Conservation (phyloP, 495 filamentous ascomycete genomes). For the Lasiosphaeria miniovina region DNA sequence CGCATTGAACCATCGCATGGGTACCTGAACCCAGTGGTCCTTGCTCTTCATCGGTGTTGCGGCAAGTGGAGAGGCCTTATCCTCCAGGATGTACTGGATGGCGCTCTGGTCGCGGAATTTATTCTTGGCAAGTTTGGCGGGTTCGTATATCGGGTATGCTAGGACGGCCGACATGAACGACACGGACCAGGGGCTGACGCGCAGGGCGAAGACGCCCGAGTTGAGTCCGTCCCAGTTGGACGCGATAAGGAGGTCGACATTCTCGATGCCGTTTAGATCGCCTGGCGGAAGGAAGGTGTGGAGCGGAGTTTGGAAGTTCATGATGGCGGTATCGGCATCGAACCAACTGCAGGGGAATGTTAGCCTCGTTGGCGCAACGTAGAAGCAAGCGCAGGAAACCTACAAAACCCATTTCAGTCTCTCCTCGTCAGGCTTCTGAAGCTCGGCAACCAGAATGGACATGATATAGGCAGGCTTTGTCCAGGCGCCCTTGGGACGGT, state of each 20-base stretch:
- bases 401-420: slow-evolving; percentile 52
- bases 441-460: slow-evolving; percentile 45
- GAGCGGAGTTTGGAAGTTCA: slow-evolving; percentile 52
- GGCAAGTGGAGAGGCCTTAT: slow-evolving; percentile 20
- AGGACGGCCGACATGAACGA: slow-evolving; percentile 46
- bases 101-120: slow-evolving; percentile 30
- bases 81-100: slow-evolving; percentile 25
- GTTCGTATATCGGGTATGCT: slow-evolving; percentile 42
- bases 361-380: not conserved
- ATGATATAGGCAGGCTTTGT: slow-evolving; percentile 51
- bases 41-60: slow-evolving; percentile 18
- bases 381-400: slow-evolving; percentile 10
- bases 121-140: slow-evolving; percentile 33
- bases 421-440: slow-evolving; percentile 46
- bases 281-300: slow-evolving; percentile 51
- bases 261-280: slow-evolving; percentile 27
- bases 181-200: slow-evolving; percentile 48
- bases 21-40: slow-evolving; percentile 28
- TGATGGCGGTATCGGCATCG: slow-evolving; percentile 50
- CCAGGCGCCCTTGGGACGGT: slow-evolving; percentile 33
- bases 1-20: slow-evolving; percentile 33
- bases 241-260: slow-evolving; percentile 46
- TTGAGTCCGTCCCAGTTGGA: slow-evolving; percentile 57
- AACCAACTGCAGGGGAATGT: slow-evolving; percentile 39
- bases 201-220: slow-evolving; percentile 52